These are phyloP conservation scores for Acidiella bohemica DNA, from an alignment of 495 filamentous ascomycete species.

Conservation along the genomic window DNA sequence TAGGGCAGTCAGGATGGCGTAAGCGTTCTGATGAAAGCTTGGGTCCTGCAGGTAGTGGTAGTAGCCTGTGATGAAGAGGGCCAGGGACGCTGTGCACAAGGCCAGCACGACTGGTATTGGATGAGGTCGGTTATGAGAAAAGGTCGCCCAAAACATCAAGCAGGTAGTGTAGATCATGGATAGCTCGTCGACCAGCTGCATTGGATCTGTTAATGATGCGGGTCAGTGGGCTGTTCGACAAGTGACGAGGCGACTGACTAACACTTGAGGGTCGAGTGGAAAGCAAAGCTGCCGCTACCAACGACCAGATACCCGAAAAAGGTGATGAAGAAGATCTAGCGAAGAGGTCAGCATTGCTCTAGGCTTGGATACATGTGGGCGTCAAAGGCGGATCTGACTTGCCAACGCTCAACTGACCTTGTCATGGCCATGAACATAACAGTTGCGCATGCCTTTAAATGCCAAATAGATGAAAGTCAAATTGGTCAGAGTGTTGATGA, in stretches of 20 bases:
- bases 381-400: no score
- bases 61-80: constrained; percentile 74
- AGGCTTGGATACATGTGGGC: no score
- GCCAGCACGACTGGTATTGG: constrained; percentile 46
- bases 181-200: constrained; percentile 94
- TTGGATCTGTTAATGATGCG: constrained; percentile 62
- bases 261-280: constrained; percentile 33
- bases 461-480: constrained; percentile 30
- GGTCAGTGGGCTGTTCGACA: constrained; percentile 4
- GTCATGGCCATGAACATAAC: constrained; percentile 29
- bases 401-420: no score
- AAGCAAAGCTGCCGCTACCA: constrained; percentile 30
- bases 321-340: constrained; percentile 31
- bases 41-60: constrained; percentile 93
- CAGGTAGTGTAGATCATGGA: constrained; percentile 98
- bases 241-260: constrained; percentile 8
- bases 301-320: constrained; percentile 31
- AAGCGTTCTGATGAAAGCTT: constrained; percentile 80
- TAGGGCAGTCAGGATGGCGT: constrained; percentile 62
- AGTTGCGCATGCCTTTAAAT: constrained; percentile 27
- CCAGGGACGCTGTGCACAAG: constrained; percentile 44
- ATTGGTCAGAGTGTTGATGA: constrained; percentile 33
- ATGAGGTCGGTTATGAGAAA: constrained; percentile 53
- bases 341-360: no score
- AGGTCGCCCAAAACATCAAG: constrained; percentile 80